phyloP scores from a whole-genome alignment of 768 basidiomycete genomes.

The Rhizopogon roseolus region DNA sequence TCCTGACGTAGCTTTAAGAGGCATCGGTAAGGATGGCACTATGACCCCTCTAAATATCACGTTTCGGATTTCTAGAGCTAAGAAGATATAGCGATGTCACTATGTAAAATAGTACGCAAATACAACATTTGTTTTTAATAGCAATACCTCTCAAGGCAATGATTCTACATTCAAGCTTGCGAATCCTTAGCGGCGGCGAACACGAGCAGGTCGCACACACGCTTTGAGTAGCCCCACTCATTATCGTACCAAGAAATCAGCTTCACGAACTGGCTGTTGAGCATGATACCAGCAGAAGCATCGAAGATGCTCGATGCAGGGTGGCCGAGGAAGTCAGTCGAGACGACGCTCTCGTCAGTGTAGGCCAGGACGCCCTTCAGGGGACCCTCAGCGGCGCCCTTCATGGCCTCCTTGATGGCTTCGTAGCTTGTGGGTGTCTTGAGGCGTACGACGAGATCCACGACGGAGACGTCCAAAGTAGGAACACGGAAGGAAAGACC shows the following conservation, averaged over 20 bases:
- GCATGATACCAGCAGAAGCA: constrained; percentile 85
- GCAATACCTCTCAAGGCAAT: not conserved
- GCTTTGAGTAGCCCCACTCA: constrained; percentile 91
- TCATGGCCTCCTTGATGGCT: constrained; percentile 82
- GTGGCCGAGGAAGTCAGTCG: constrained; percentile 87
- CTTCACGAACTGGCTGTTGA: constrained; percentile 94
- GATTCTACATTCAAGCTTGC: constrained; percentile 1
- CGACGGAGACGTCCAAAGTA: constrained; percentile 94
- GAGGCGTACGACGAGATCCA: constrained; percentile 92
- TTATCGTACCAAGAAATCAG: constrained; percentile 95
- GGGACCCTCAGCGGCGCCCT: constrained; percentile 67
- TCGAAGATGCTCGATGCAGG: constrained; percentile 87
- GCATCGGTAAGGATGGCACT: too few species aligned
- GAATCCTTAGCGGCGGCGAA: constrained; percentile 75
- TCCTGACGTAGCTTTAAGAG: too few species aligned
- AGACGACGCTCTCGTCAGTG: constrained; percentile 92
- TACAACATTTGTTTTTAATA: not conserved
- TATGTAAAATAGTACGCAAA: not conserved
- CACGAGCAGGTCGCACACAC: constrained; percentile 86
- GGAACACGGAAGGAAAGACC: constrained; percentile 98
- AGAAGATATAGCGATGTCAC: not conserved
- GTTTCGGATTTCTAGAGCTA: not conserved
- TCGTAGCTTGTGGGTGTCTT: constrained; percentile 86
- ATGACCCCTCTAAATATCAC: too few species aligned
- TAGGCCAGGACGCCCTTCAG: constrained; percentile 79